These are phyloP conservation scores for Yamadazyma olivae DNA, from an alignment of 805 yeast species.

Conservation along the genomic window DNA sequence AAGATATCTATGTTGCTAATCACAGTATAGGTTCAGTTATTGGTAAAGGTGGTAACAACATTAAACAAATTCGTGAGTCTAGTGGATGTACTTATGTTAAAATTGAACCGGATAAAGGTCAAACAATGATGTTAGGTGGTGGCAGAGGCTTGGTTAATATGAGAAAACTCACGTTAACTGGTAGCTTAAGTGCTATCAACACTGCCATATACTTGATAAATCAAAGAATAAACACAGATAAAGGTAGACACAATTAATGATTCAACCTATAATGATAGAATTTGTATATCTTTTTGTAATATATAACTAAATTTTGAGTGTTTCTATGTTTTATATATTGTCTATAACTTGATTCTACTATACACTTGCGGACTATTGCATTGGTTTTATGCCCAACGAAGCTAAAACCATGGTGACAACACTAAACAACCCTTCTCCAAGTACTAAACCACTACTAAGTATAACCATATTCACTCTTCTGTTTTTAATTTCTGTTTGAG, in stretches of 20 bases:
- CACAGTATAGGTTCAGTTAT: conserved; percentile 79
- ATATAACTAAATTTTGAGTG: no score
- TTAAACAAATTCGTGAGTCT: conserved; percentile 69
- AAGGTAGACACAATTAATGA: conserved; percentile 47
- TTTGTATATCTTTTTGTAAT: no score
- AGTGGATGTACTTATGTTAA: conserved; percentile 72
- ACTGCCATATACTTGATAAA: conserved; percentile 70
- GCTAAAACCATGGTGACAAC: conserved; percentile 78
- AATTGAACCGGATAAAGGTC: conserved; percentile 60
- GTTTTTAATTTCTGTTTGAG: conserved; percentile 22
- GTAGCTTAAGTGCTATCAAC: conserved; percentile 65
- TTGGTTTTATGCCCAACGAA: conserved; percentile 44
- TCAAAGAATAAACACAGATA: conserved; percentile 67
- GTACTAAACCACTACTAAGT: conserved; percentile 84
- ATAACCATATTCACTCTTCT: conserved; percentile 76
- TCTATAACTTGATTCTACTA: no score
- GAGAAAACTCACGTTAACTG: conserved; percentile 65
- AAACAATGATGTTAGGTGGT: conserved; percentile 44
- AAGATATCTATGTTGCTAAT: conserved; percentile 74
- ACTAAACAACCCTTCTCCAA: conserved; percentile 92
- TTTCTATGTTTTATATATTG: no score
- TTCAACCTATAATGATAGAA: not conserved
- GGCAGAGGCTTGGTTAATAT: conserved; percentile 42
- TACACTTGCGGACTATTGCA: no score
- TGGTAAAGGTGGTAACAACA: conserved; percentile 82